These are phyloP conservation scores for Penicillium desertorum DNA, from an alignment of 495 filamentous ascomycete species.

Conservation along the genomic window DNA sequence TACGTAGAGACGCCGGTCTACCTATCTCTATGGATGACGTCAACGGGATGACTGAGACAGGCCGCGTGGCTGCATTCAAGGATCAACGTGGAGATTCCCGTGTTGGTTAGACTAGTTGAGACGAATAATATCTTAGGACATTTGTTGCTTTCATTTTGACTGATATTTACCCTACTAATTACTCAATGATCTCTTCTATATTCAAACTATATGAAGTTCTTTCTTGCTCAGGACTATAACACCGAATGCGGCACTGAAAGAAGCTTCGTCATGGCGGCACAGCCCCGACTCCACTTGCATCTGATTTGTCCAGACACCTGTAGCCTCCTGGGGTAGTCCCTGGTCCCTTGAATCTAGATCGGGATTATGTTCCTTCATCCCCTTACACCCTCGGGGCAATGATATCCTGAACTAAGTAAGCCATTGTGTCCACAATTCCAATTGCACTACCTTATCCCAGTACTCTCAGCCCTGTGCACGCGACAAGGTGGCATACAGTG, in stretches of 20 bases:
- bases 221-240: not conserved
- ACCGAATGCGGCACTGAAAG: not conserved
- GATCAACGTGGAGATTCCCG: not conserved
- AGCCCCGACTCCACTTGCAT: conserved; percentile 3
- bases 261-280: conserved; percentile 6
- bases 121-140: not conserved
- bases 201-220: not conserved
- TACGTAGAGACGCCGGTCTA: not conserved
- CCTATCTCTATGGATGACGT: not conserved
- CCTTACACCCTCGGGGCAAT: not conserved
- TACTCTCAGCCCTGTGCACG: not conserved
- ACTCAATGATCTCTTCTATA: not conserved
- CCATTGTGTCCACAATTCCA: not conserved
- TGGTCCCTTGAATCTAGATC: conserved; percentile 3
- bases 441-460: not conserved
- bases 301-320: not conserved
- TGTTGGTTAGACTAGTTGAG: not conserved
- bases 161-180: not conserved
- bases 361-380: not conserved
- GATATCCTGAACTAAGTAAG: conserved; percentile 8
- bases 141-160: not conserved
- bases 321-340: not conserved
- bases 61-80: conserved; percentile 4
- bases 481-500: not conserved
- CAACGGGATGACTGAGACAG: not conserved